Evolutionary conservation across 495 filamentous ascomycete species (phyloP), one percentile per base, ranked within the genome.

Genomic region (Trichoderma parareesei): DNA sequence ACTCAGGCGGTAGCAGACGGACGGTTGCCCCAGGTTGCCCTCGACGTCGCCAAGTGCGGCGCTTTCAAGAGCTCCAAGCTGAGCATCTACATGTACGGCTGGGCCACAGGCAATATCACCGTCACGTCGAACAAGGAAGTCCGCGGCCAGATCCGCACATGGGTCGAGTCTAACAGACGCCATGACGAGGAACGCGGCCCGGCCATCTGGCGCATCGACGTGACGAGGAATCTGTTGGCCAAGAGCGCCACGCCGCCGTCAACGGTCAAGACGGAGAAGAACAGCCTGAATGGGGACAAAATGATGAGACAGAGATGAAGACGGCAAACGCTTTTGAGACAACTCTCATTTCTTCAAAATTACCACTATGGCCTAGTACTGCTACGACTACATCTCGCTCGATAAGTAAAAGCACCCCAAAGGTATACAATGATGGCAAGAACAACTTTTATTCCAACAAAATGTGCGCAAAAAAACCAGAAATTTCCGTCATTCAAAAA

Each of bases 31-130:
- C 43, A 66, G 10, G 41, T 67, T 0, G 69, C 69, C 13, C 44
- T 60, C 13, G 64, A 66, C 62, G 77, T 85, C 27, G 73, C 71
- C 0, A 67, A 80, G 16, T 61, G 60, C 38, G 60, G 60, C 14
- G 71, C 77, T 13, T 71, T 90, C 60, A 82, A 81, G 6, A 75
- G 81, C 57, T 85, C 90, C 66, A 91, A 90, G 68, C 70, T 76
- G 59, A 85, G 84, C 40, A 87, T 90, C 9, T 90, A 90, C 71
- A 74, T 89, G 62, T 87, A 86, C 71, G 88, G 88, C 18, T 91
- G 88, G 88, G 75, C 74, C 27, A 74, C 75, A 2, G 78, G 78
- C 1, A 64, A 78, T 38, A 87, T 84, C 57, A 91, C 88, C 5
- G 78, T 91, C 61, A 87, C 84, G n/a, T 85, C 82, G 59, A 90